phyloP scores from a whole-genome alignment of 2,329 filamentous ascomycete genomes.

The Scytalidium lignicola region DNA sequence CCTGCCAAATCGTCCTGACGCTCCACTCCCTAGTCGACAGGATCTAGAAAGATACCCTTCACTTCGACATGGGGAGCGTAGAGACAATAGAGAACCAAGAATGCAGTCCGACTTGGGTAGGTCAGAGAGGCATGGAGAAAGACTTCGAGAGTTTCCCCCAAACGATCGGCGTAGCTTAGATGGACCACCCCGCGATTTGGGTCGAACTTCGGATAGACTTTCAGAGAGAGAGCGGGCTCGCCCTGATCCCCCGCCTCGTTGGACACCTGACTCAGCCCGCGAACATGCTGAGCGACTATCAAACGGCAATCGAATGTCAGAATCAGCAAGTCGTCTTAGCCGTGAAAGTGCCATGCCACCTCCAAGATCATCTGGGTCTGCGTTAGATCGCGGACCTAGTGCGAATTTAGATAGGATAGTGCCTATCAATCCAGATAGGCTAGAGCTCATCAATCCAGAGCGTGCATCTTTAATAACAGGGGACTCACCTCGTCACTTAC shows the following conservation, averaged over 20 bases:
- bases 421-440: slow-evolving; percentile 21
- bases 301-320: slow-evolving; percentile 16
- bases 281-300: slow-evolving; percentile 21
- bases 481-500: slow-evolving; percentile 23
- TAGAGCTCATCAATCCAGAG: slow-evolving; percentile 28
- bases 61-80: slow-evolving; percentile 22
- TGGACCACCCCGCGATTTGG: slow-evolving; percentile 19
- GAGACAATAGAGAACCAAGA: slow-evolving; percentile 21
- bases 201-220: slow-evolving; percentile 17
- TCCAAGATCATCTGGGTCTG: slow-evolving; percentile 15
- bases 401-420: slow-evolving; percentile 18
- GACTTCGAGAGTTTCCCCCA: slow-evolving; percentile 22
- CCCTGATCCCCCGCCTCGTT: slow-evolving; percentile 22
- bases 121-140: slow-evolving; percentile 19
- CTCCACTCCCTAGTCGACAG: slow-evolving; percentile 23
- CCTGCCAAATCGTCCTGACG: slow-evolving; percentile 28
- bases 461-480: slow-evolving; percentile 27
- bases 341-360: slow-evolving; percentile 25
- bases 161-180: slow-evolving; percentile 23
- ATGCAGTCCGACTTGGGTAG: neutral
- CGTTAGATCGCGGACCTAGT: slow-evolving; percentile 18
- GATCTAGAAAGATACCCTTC: slow-evolving; percentile 22
- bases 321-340: slow-evolving; percentile 21
- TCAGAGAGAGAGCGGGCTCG: slow-evolving; percentile 21
- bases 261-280: slow-evolving; percentile 22